A percentile compares a stretch with the other conserved stretches of the same genome.
Conservation (phyloP, 306 rosid species). For the Vicia villosa region DNA sequence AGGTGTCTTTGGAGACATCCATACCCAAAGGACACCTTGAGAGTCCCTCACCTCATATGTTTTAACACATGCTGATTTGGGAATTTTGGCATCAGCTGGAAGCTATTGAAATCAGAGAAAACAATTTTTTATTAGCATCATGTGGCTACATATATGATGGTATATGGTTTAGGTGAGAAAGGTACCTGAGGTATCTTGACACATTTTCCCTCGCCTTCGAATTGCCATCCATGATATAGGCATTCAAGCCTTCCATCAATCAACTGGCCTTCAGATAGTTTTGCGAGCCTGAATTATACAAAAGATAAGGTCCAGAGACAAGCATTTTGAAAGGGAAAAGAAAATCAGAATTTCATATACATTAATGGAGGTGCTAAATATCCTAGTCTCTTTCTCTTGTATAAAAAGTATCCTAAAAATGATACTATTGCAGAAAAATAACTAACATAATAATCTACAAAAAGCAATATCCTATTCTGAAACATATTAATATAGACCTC, state of each 20-base stretch:
- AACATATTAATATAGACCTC: not conserved
- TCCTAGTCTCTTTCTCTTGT: not conserved
- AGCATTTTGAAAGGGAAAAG: conserved; percentile 30
- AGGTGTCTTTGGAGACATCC: conserved; percentile 85
- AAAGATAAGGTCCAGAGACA: conserved; percentile 28
- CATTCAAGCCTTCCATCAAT: conserved; percentile 92
- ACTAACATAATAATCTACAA: not conserved
- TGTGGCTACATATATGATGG: conserved; percentile 2
- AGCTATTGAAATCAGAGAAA: conserved; percentile 52
- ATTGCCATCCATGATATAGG: conserved; percentile 98
- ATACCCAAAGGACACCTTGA: conserved; percentile 95
- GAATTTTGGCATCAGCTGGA: conserved; percentile 91
- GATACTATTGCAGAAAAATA: not conserved
- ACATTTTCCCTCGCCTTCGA: conserved; percentile 89
- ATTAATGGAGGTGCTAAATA: not conserved
- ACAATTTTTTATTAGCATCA: conserved; percentile 12
- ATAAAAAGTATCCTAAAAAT: not conserved
- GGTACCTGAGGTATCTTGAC: conserved; percentile 96
- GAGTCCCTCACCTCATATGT: conserved; percentile 82
- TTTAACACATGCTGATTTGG: conserved; percentile 75
- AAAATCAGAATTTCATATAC: conserved; percentile 13
- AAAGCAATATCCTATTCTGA: not conserved
- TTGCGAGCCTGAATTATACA: conserved; percentile 70
- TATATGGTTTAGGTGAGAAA: not conserved
- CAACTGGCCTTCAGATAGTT: conserved; percentile 93